These are phyloP conservation scores for Phytophthora pseudosyringae DNA, from an alignment of 352 stramenopile genomes.

Conservation along the genomic window DNA sequence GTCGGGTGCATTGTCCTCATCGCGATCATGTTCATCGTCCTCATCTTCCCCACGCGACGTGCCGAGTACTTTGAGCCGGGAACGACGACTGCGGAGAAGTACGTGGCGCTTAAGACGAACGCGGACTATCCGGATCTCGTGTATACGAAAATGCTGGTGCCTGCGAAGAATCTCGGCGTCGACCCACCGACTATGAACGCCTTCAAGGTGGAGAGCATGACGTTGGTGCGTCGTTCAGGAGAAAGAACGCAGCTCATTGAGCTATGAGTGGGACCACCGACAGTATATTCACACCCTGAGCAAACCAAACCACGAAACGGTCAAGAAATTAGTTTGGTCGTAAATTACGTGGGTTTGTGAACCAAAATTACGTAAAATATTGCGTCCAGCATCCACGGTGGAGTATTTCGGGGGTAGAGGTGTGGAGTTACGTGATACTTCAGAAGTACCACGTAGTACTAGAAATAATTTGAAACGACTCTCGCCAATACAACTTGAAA, in stretches of 20 bases:
- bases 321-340: not conserved
- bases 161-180: slow-evolving; percentile 2
- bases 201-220: slow-evolving; percentile 34
- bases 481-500: too few species aligned
- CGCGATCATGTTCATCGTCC: slow-evolving; percentile 27
- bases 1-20: slow-evolving; percentile 33
- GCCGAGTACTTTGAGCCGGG: slow-evolving; percentile 37
- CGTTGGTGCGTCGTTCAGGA: slow-evolving; percentile 11
- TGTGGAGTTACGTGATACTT: too few species aligned
- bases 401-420: too few species aligned
- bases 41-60: slow-evolving; percentile 36
- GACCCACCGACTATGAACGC: slow-evolving; percentile 17
- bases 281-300: too few species aligned
- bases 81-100: slow-evolving; percentile 36
- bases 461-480: too few species aligned
- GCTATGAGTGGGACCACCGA: slow-evolving; percentile 6
- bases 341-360: not conserved
- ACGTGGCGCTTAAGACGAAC: slow-evolving; percentile 32
- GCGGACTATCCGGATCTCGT: slow-evolving; percentile 33
- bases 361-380: not conserved
- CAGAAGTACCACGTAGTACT: too few species aligned
- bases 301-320: too few species aligned
- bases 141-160: slow-evolving; percentile 39
- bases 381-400: too few species aligned
- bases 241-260: slow-evolving; percentile 21